A percentile compares a stretch with the other conserved stretches of the same genome.
Evolutionary conservation across 306 rosid genomes (phyloP).

Genomic region (Adenanthera pavonina): DNA sequence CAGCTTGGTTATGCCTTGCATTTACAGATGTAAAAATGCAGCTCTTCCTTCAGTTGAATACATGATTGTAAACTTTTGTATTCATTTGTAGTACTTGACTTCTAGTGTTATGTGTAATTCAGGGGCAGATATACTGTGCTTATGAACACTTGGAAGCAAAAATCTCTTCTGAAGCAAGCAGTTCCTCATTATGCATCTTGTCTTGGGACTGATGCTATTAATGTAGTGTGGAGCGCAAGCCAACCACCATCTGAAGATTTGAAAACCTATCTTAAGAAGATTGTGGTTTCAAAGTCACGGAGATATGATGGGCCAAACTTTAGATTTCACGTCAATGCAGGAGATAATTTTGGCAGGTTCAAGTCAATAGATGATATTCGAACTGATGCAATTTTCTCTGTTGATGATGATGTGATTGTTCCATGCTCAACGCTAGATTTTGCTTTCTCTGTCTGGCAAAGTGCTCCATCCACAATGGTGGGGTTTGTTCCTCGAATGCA

Average conservation of each 20-base stretch:
- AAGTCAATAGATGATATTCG: conserved; percentile 45
- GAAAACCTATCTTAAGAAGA: conserved; percentile 49
- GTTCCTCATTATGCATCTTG: conserved; percentile 62
- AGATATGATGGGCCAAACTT: conserved; percentile 43
- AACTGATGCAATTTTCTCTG: conserved; percentile 57
- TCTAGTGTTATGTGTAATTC: conserved; percentile 25
- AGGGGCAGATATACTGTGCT: conserved; percentile 67
- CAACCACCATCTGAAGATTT: conserved; percentile 44
- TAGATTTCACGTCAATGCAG: conserved; percentile 45
- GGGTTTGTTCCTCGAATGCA: conserved; percentile 73
- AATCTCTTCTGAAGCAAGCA: conserved; percentile 52
- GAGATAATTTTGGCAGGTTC: conserved; percentile 50
- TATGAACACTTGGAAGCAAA: conserved; percentile 61
- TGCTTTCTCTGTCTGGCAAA: conserved; percentile 67
- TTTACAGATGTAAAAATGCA: not conserved
- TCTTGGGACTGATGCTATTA: conserved; percentile 41
- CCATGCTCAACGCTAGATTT: conserved; percentile 56
- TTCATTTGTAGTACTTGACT: not conserved
- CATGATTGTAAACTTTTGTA: conserved; percentile 2
- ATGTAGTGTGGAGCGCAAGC: conserved; percentile 56
- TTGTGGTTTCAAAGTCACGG: conserved; percentile 44
- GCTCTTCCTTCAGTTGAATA: conserved; percentile 5
- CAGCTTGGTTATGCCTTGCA: not conserved
- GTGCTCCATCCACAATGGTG: conserved; percentile 57
- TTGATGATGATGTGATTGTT: conserved; percentile 61